These are phyloP conservation scores for Paramyrothecium roridum DNA, from an alignment of 2,329 filamentous ascomycete genomes.

Conservation along the genomic window DNA sequence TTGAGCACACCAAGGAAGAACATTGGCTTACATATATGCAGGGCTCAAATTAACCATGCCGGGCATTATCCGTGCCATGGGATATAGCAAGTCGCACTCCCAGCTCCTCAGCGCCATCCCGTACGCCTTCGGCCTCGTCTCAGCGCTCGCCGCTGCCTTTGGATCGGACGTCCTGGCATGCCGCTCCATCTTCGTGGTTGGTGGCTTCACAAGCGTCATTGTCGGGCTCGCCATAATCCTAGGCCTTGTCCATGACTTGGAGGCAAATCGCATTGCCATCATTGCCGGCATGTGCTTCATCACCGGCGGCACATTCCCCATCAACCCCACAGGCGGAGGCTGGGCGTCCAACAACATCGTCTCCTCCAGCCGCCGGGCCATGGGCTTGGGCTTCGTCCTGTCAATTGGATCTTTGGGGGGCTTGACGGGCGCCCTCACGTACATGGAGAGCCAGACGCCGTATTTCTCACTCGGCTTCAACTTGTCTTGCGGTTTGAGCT, in stretches of 20 bases:
- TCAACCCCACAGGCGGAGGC: slow-evolving; percentile 18
- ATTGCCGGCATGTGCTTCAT: slow-evolving; percentile 58
- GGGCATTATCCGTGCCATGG: slow-evolving; percentile 16
- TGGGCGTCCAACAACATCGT: slow-evolving; percentile 27
- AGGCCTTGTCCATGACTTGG: background rate
- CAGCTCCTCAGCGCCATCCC: slow-evolving; percentile 20
- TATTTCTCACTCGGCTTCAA: slow-evolving; percentile 1
- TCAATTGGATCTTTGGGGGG: slow-evolving; percentile 6
- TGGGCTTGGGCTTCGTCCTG: slow-evolving; percentile 26
- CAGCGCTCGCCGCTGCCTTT: background rate
- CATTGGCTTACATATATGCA: background rate
- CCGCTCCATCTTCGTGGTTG: slow-evolving; percentile 53
- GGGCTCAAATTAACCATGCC: slow-evolving; percentile 21
- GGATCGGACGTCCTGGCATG: background rate
- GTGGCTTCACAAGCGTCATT: slow-evolving; percentile 53
- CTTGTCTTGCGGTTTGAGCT: background rate
- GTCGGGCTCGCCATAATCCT: background rate
- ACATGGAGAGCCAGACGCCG: slow-evolving; percentile 3
- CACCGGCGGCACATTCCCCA: slow-evolving; percentile 62
- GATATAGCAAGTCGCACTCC: slow-evolving; percentile 14
- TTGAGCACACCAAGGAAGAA: background rate
- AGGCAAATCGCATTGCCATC: background rate
- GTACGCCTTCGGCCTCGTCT: slow-evolving; percentile 13
- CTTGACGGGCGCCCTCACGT: slow-evolving; percentile 7
- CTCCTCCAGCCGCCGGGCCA: slow-evolving; percentile 21